Conservation (phyloP, 202 grass and related monocot species). For the Brachypodium distachyon region DNA sequence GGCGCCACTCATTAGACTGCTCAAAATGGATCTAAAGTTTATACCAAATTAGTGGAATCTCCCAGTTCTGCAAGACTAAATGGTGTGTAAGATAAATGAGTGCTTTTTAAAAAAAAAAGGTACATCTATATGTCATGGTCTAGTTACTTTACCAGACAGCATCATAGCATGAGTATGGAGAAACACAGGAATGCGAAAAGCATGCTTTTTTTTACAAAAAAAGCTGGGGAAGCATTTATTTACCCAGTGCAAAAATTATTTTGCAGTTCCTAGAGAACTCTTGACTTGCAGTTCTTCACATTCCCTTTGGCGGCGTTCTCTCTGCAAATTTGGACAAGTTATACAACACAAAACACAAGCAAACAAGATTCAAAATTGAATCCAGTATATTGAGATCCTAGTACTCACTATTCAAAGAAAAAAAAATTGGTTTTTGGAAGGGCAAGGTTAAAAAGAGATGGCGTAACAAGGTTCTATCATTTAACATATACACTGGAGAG, state of each 20-base stretch:
- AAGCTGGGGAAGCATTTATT: background rate
- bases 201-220: background rate
- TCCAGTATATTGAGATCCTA: background rate
- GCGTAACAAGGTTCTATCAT: too few species aligned
- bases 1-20: background rate
- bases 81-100: background rate
- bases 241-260: conserved; percentile 19
- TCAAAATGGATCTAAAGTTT: too few species aligned
- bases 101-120: background rate
- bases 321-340: conserved; percentile 9
- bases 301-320: conserved; percentile 37
- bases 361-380: background rate
- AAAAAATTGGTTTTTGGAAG: too few species aligned
- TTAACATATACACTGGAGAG: background rate
- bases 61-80: background rate
- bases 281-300: conserved; percentile 17
- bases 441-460: too few species aligned
- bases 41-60: background rate
- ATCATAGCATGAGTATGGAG: background rate
- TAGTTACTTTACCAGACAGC: background rate
- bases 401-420: too few species aligned
- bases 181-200: background rate
- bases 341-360: background rate
- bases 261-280: conserved; percentile 12
- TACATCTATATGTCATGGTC: background rate